Evolutionary conservation across 2,329 filamentous ascomycete genomes (phyloP).

Genomic region (Tolypocladium sp.): DNA sequence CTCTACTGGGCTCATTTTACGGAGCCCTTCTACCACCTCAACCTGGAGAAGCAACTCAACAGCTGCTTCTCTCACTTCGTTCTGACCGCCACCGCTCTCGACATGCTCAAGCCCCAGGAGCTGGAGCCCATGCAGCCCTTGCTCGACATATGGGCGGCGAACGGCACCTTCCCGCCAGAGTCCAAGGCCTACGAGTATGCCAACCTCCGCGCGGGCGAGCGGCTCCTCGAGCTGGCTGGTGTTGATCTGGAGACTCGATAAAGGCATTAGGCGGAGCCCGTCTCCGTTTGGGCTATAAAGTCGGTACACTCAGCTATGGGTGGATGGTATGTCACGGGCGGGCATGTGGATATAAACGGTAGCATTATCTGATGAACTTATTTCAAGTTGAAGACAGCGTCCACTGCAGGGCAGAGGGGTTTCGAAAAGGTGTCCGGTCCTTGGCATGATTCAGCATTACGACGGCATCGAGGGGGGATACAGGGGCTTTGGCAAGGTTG

Average conservation of each 20-base stretch:
- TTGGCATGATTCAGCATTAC: background rate
- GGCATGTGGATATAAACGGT: background rate
- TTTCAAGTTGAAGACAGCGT: background rate
- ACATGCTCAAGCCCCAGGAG: conserved; percentile 80
- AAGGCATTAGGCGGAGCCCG: background rate
- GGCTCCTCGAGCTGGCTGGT: conserved; percentile 41
- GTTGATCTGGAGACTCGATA: conserved; percentile 15
- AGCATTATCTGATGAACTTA: background rate
- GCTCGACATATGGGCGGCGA: conserved; percentile 84
- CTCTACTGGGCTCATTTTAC: conserved; percentile 95
- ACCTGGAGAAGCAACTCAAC: conserved; percentile 73
- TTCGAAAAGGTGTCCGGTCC: background rate
- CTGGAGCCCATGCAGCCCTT: conserved; percentile 93
- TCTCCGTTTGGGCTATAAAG: background rate
- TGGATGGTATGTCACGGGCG: background rate
- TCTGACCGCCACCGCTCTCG: conserved; percentile 68
- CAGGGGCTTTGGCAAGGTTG: background rate
- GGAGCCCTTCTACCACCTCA: conserved; percentile 76
- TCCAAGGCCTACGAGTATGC: conserved; percentile 59
- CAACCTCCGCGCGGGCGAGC: conserved; percentile 51
- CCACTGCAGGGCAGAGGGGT: background rate
- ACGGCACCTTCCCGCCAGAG: conserved; percentile 76
- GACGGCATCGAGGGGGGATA: background rate
- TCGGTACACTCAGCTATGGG: background rate
- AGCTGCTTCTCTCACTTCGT: conserved; percentile 83